These are phyloP conservation scores for Eucalyptus regnans DNA, from an alignment of 345 rosid species.

Conservation along the genomic window DNA sequence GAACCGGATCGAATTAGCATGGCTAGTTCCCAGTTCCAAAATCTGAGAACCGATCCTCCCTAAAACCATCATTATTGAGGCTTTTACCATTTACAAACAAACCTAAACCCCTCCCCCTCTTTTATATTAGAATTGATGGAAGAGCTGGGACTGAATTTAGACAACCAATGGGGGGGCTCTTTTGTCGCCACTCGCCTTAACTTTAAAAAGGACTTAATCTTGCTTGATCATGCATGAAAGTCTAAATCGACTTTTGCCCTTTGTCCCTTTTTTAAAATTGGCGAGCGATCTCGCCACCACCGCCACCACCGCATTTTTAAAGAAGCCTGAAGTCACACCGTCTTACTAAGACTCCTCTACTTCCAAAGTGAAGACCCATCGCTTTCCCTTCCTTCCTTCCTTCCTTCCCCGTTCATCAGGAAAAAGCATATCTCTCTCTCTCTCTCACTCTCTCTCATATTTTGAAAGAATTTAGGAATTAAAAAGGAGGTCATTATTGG, in stretches of 20 bases:
- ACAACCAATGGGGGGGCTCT: background rate
- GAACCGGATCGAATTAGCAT: background rate
- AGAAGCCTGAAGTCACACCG: background rate
- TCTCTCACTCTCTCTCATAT: too few species aligned
- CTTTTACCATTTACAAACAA: background rate
- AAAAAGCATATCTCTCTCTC: background rate
- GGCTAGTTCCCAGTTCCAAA: background rate
- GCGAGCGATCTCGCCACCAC: background rate
- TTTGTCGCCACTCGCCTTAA: background rate
- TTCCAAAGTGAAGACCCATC: background rate
- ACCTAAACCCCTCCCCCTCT: background rate
- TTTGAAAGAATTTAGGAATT: background rate
- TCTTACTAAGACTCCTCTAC: background rate
- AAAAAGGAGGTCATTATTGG: background rate
- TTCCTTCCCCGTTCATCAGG: background rate
- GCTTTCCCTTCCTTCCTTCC: background rate
- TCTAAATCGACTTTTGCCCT: background rate
- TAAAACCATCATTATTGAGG: background rate
- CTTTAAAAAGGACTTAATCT: background rate
- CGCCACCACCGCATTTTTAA: background rate
- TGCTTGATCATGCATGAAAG: background rate
- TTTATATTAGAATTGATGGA: background rate
- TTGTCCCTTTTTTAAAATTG: background rate
- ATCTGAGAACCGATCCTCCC: background rate
- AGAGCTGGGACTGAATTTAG: background rate